Base-by-base conservation (phyloP, 805 yeast species). In the Schwanniomyces polymorphus region DNA sequence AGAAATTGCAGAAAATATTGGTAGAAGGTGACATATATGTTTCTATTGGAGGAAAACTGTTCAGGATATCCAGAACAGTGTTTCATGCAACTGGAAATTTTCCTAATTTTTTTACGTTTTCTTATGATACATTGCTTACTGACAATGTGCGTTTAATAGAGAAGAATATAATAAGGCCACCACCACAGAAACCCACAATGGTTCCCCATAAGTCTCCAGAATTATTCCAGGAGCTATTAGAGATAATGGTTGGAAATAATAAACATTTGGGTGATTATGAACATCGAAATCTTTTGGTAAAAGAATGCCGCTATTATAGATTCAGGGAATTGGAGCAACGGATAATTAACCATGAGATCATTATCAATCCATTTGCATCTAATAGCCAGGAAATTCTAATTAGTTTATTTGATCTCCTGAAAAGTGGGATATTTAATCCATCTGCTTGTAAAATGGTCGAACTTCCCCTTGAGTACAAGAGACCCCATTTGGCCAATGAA, bases 241-340 rank as follows among this genome's bases (percentile, higher is more conserved):
- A 72, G 23, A 58, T 81, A 2, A 63, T 89, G 23, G 74, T 77
- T 49, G 91, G 91, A 0, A 78, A 80, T 31, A 59, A 67, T 3
- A 54, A 80, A 16, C 67, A 70, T 1, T 72, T 87, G 16, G 57
- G 59, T 39, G 70, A 76, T 46, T 86, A 82, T 35, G 62, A 64
- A 1, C 87, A 84, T 59, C 73, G 97, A 37, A 61, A 67, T 8
- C 63, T 79, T 12, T 68, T 91, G 48, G 63, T 85, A 7, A 73
- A 73, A 44, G 97, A 91, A 59, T 87, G 95, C 53, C 74, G 79
- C 39, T 91, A 86, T 65, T 91, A 88, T 63, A 73, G 92, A 41
- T 85, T 91, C 55, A 68, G 80, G 41, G 90, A 83, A 31, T 69
- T 91, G 33, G 95, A 87, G 60, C 96, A 90, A 66, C 66, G 75